Conservation (phyloP, 2,329 filamentous ascomycete genomes). For the Xylariaceae sp. region DNA sequence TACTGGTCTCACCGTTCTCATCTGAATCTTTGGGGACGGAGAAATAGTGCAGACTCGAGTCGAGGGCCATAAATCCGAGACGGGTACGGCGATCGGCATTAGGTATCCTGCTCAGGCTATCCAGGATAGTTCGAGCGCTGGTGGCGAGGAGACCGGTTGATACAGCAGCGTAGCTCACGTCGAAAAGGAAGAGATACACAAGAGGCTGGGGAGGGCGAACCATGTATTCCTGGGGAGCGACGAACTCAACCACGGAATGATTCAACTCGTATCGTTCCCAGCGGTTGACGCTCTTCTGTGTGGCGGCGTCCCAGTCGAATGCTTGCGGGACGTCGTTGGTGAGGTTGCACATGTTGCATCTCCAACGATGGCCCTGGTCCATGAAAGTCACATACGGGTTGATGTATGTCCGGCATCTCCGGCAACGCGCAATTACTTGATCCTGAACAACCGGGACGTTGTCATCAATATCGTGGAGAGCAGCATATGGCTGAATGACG, state of each 20-base stretch:
- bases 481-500: slow-evolving; percentile 90
- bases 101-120: slow-evolving; percentile 95
- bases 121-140: slow-evolving; percentile 84
- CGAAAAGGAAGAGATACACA: slow-evolving; percentile 92
- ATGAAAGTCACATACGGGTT: slow-evolving; percentile 96
- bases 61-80: slow-evolving; percentile 90
- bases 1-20: slow-evolving; percentile 76
- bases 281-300: slow-evolving; percentile 85
- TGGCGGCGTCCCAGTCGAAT: slow-evolving; percentile 93
- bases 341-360: slow-evolving; percentile 99
- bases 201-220: slow-evolving; percentile 92
- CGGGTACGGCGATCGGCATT: slow-evolving; percentile 91
- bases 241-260: slow-evolving; percentile 93
- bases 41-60: slow-evolving; percentile 94
- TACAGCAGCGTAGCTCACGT: slow-evolving; percentile 86
- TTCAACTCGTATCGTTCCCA: slow-evolving; percentile 93
- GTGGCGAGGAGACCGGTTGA: slow-evolving; percentile 89
- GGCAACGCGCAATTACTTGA: slow-evolving; percentile 93
- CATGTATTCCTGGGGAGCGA: slow-evolving; percentile 99
- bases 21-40: slow-evolving; percentile 84
- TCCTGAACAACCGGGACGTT: slow-evolving; percentile 87
- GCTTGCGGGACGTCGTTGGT: slow-evolving; percentile 99
- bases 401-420: slow-evolving; percentile 94
- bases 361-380: slow-evolving; percentile 95
- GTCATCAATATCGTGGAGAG: slow-evolving; percentile 89